Evolutionary conservation across 106 monocot species (phyloP).

Genomic region (Amphibolis antarctica): DNA sequence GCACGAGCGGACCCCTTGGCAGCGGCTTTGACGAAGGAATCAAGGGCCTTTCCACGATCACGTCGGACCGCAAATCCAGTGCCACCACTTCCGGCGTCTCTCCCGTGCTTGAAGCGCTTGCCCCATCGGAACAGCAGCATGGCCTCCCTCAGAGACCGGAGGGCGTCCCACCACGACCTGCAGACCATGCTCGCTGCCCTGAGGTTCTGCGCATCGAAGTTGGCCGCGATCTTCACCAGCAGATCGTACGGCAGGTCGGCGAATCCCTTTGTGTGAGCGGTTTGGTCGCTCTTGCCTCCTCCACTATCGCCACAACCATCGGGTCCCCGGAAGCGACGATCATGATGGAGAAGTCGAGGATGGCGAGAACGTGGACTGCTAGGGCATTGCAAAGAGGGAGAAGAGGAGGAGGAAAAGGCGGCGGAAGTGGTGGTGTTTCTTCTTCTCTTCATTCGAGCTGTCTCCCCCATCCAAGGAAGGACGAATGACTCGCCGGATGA

Average conservation of each 20-base stretch:
- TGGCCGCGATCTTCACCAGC: conserved; percentile 26
- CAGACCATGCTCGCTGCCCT: conserved; percentile 35
- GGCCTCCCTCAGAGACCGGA: conserved; percentile 48
- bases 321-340: not conserved
- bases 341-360: not conserved
- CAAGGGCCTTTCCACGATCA: conserved; percentile 29
- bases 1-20: conserved; percentile 38
- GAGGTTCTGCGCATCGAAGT: conserved; percentile 34
- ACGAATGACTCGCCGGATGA: too few species aligned
- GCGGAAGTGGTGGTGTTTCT: too few species aligned
- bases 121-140: conserved; percentile 44
- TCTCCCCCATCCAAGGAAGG: too few species aligned
- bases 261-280: conserved; percentile 7
- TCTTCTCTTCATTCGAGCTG: too few species aligned
- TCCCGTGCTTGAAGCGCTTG: conserved; percentile 41
- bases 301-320: too few species aligned
- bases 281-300: not conserved
- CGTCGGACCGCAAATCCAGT: not conserved
- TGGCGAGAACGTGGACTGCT: not conserved
- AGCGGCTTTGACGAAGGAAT: conserved; percentile 37
- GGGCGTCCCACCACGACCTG: conserved; percentile 35
- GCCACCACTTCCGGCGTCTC: not conserved
- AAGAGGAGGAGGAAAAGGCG: too few species aligned
- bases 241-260: conserved; percentile 33
- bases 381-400: not conserved